Evolutionary conservation across 176 grass and related monocot species (phyloP).

Genomic region (Saccharum spontaneum): DNA sequence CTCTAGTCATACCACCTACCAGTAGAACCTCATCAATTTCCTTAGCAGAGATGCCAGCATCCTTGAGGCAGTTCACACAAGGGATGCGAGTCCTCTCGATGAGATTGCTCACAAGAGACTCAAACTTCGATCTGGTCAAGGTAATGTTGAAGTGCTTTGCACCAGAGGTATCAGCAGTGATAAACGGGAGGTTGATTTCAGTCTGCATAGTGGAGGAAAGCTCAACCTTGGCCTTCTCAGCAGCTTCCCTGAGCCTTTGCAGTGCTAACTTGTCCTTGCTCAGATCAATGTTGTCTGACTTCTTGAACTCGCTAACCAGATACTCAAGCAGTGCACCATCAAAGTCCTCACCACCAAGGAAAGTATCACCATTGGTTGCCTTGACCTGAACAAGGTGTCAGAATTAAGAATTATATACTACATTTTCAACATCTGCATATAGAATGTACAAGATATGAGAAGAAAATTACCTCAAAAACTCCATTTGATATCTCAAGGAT

Average conservation of each 20-base stretch:
- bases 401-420: constrained; percentile 18
- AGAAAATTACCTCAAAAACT: constrained; percentile 88
- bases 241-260: constrained; percentile 98
- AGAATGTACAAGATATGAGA: not conserved
- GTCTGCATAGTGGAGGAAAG: constrained; percentile 93
- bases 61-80: constrained; percentile 87
- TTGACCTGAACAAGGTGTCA: constrained; percentile 66
- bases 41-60: constrained; percentile 82
- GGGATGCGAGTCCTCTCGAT: constrained; percentile 89
- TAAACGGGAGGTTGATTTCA: constrained; percentile 95
- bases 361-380: constrained; percentile 96
- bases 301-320: constrained; percentile 87
- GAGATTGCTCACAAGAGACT: constrained; percentile 65
- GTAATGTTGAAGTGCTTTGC: constrained; percentile 98
- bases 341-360: constrained; percentile 99
- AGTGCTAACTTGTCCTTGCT: constrained; percentile 79
- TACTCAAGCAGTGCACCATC: constrained; percentile 85
- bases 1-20: constrained; percentile 98
- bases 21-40: constrained; percentile 93
- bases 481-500: constrained; percentile 95
- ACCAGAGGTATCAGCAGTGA: constrained; percentile 87
- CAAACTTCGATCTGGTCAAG: constrained; percentile 90
- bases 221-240: constrained; percentile 96
- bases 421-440: not conserved
- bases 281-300: constrained; percentile 86